Evolutionary conservation across 2,329 filamentous ascomycete species (phyloP), one percentile per base, ranked within the genome.

Genomic region (Zymoseptoria pseudotritici): DNA sequence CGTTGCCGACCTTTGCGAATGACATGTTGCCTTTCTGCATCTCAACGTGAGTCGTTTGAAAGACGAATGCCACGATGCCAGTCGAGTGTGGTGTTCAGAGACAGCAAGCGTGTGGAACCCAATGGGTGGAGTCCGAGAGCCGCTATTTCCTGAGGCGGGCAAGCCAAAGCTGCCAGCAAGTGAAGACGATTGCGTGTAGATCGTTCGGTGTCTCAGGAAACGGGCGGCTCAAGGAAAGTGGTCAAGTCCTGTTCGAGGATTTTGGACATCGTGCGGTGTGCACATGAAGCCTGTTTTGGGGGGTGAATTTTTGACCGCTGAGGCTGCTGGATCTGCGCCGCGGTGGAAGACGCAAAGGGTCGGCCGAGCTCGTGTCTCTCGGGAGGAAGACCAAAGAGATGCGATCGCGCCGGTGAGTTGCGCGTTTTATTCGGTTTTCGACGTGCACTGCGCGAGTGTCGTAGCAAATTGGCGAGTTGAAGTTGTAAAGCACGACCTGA

Each of bases 171-270:
- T 69, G 66, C 70, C 66, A 67, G 62, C 69, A 65, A 67, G 67
- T 70, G 69, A 66, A 52, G 52, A 58, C 51, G 60, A 57, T 54
- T 64, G 56, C 57, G 55, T 50, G 51, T 59, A 67, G 63, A 67
- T 71, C 66, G 66, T 69, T 67, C 65, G 67, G 66, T 61, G 53
- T 46, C 65, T 74, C 72, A 74, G 67, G 72, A 73, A 71, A 74
- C 75, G 64, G 77, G 77, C 71, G 78, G 76, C 75, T 80, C 78
- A 80, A 81, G 78, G 79, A 79, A 73, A 71, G 71, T 78, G 69
- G 73, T 76, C 73, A 75, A 75, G 70, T 72, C 71, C 72, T 75
- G 67, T 70, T 74, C 76, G 74, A 74, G 71, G 72, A 69, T 73
- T 72, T 71, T 77, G 76, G 75, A 77, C 78, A 80, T 80, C 73